These are phyloP conservation scores for Metschnikowia corniflorae DNA, from an alignment of 805 yeast species.

Conservation along the genomic window DNA sequence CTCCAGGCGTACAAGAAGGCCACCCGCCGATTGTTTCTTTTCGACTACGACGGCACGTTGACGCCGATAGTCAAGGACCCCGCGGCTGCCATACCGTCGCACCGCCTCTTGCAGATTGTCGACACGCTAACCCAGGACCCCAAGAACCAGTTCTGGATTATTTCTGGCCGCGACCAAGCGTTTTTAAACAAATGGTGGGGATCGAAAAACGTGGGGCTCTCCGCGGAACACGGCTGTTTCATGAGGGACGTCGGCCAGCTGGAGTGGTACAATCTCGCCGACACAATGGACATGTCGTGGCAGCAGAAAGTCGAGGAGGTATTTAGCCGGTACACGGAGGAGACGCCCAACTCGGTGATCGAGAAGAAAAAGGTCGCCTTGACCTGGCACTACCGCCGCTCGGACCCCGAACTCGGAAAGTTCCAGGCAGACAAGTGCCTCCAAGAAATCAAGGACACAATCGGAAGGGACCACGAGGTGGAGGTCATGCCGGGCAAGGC, in stretches of 20 bases:
- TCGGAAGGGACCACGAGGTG: constrained; percentile 67
- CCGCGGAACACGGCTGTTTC: constrained; percentile 98
- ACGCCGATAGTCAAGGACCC: constrained; percentile 97
- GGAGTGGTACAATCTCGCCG: constrained; percentile 83
- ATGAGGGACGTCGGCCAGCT: constrained; percentile 64
- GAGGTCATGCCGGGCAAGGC: constrained; percentile 98
- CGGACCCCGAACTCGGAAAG: constrained; percentile 90
- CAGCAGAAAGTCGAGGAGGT: constrained; percentile 74
- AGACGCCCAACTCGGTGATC: constrained; percentile 84
- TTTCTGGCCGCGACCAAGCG: constrained; percentile 90
- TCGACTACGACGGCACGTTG: constrained; percentile 96
- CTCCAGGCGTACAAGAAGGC: constrained; percentile 58
- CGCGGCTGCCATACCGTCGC: constrained; percentile 95
- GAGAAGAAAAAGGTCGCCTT: constrained; percentile 90
- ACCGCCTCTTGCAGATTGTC: constrained; percentile 58
- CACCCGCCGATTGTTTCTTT: constrained; percentile 69
- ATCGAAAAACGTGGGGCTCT: constrained; percentile 64
- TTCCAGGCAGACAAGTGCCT: constrained; percentile 78
- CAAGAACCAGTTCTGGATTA: constrained; percentile 86
- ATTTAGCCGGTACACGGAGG: constrained; percentile 71
- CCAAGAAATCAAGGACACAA: constrained; percentile 55
- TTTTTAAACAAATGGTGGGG: constrained; percentile 91
- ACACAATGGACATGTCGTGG: constrained; percentile 89
- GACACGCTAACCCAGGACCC: constrained; percentile 67
- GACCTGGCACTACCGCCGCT: constrained; percentile 96